Evolutionary conservation across 768 basidiomycete genomes (phyloP).

Genomic region (Lactifluus rugatus): DNA sequence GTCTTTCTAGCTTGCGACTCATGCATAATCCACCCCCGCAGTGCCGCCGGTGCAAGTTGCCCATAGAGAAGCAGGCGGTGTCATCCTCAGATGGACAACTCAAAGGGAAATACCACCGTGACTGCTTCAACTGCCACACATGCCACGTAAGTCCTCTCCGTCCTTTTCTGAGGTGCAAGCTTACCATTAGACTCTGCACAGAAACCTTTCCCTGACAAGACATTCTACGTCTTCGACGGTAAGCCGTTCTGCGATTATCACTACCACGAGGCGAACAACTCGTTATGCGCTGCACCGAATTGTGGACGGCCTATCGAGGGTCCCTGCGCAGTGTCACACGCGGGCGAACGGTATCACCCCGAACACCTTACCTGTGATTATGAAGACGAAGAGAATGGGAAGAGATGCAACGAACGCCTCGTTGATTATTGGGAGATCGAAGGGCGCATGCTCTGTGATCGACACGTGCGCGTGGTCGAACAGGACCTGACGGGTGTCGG

Average conservation of each 20-base stretch:
- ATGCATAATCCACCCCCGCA: slow-evolving; percentile 24
- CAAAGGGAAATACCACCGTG: slow-evolving; percentile 89
- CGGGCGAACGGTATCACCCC: slow-evolving; percentile 76
- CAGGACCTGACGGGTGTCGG: slow-evolving; percentile 20
- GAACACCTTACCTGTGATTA: slow-evolving; percentile 80
- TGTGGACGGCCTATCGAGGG: slow-evolving; percentile 92
- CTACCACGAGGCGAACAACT: slow-evolving; percentile 87
- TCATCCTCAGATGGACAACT: slow-evolving; percentile 88
- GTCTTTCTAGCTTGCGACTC: slow-evolving; percentile 4
- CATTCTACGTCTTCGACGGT: slow-evolving; percentile 86
- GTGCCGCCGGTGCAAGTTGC: slow-evolving; percentile 80
- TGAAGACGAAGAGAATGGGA: slow-evolving; percentile 28
- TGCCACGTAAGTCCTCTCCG: slow-evolving; percentile 51
- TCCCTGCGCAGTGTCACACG: slow-evolving; percentile 79
- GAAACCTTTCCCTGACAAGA: slow-evolving; percentile 86
- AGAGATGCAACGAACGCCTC: slow-evolving; percentile 42
- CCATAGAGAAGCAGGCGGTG: slow-evolving; percentile 87
- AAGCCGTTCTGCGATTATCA: slow-evolving; percentile 88
- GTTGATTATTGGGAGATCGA: slow-evolving; percentile 89
- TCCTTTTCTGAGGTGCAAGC: neutral
- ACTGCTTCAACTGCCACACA: slow-evolving; percentile 80
- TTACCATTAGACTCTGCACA: slow-evolving; percentile 23
- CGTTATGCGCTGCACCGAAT: slow-evolving; percentile 65
- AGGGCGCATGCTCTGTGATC: slow-evolving; percentile 77
- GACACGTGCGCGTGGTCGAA: slow-evolving; percentile 43